phyloP scores from a whole-genome alignment of 768 basidiomycete genomes.

The Ephemerocybe angulata region DNA sequence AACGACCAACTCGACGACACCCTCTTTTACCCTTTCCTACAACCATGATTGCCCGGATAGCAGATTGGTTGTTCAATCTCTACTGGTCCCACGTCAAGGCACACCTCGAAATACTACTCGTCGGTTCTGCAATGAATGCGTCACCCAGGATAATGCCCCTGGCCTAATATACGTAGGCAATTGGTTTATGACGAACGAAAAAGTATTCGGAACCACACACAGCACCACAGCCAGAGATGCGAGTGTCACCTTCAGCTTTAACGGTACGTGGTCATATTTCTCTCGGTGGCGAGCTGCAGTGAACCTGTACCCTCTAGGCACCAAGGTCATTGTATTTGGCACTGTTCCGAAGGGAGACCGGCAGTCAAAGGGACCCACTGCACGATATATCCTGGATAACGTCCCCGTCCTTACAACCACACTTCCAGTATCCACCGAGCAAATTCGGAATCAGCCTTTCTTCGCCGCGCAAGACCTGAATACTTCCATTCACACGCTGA shows the following conservation, averaged over 20 bases:
- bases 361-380: constrained; percentile 33
- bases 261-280: constrained; percentile 24
- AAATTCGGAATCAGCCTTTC: constrained; percentile 39
- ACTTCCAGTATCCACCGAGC: constrained; percentile 30
- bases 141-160: constrained; percentile 34
- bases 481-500: constrained; percentile 31
- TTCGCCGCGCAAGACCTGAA: constrained; percentile 29
- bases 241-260: constrained; percentile 32
- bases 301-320: constrained; percentile 28
- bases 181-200: constrained; percentile 30
- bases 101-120: not conserved
- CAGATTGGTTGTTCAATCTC: not conserved
- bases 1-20: not conserved
- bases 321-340: constrained; percentile 43
- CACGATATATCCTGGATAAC: constrained; percentile 38
- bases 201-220: constrained; percentile 31
- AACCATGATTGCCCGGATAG: not conserved
- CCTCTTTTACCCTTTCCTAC: not conserved
- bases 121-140: constrained; percentile 15
- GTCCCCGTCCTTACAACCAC: constrained; percentile 29
- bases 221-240: constrained; percentile 31
- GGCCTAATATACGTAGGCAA: constrained; percentile 31
- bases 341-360: constrained; percentile 39
- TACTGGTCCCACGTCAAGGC: not conserved
- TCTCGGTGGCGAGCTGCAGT: not conserved